Evolutionary conservation across 805 yeast species (phyloP).

Genomic region (Candida sakaeoensis): DNA sequence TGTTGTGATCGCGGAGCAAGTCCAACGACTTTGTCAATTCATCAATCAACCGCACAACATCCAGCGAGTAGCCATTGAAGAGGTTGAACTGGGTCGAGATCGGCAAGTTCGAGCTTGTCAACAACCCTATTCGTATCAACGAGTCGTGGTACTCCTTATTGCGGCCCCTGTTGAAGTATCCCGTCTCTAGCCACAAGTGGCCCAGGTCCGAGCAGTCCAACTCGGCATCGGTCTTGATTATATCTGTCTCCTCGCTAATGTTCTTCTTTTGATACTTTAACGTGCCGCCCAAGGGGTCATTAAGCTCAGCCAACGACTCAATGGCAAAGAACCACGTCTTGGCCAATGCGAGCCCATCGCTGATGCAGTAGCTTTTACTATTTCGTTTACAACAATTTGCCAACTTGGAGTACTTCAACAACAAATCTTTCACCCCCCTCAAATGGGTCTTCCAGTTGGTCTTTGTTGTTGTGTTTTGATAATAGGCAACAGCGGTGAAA

Average conservation of each 20-base stretch:
- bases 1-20: slow-evolving; percentile 16
- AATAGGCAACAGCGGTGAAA: slow-evolving; percentile 43
- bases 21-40: slow-evolving; percentile 24
- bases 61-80: slow-evolving; percentile 30
- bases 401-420: slow-evolving; percentile 41
- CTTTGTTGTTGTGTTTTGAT: slow-evolving; percentile 16
- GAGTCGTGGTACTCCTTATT: slow-evolving; percentile 32
- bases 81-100: slow-evolving; percentile 21
- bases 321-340: slow-evolving; percentile 54
- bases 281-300: slow-evolving; percentile 54
- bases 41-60: slow-evolving; percentile 22
- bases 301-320: slow-evolving; percentile 52
- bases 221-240: slow-evolving; percentile 9
- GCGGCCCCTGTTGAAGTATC: slow-evolving; percentile 20
- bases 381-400: slow-evolving; percentile 10
- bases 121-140: slow-evolving; percentile 23
- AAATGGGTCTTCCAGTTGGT: slow-evolving; percentile 56
- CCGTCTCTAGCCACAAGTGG: slow-evolving; percentile 28
- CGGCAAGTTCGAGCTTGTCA: slow-evolving; percentile 13
- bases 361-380: slow-evolving; percentile 18
- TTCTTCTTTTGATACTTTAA: slow-evolving; percentile 17
- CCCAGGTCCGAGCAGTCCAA: slow-evolving; percentile 11
- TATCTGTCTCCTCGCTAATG: slow-evolving; percentile 4
- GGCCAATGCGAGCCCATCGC: slow-evolving; percentile 49
- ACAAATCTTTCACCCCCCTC: slow-evolving; percentile 56